phyloP scores from a whole-genome alignment of 2,329 filamentous ascomycete genomes.

The Macrophomina tecta region DNA sequence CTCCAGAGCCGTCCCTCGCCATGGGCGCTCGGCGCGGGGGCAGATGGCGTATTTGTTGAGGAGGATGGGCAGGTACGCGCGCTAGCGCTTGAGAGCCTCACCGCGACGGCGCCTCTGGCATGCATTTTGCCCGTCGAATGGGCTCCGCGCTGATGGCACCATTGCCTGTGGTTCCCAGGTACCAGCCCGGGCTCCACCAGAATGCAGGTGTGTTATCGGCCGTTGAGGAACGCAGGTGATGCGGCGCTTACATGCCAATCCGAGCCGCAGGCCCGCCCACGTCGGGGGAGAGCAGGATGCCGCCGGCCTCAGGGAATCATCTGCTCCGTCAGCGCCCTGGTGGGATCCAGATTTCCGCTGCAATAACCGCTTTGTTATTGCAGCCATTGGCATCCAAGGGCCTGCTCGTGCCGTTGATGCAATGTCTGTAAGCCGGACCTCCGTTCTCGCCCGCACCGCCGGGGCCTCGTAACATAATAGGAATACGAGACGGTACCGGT shows the following conservation, averaged over 20 bases:
- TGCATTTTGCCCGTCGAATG: constrained; percentile 9
- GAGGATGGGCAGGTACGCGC: constrained; percentile 19
- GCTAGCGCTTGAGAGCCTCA: constrained; percentile 15
- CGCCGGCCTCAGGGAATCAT: constrained; percentile 3
- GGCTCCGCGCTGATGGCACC: neutral
- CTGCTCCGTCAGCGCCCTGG: constrained; percentile 1
- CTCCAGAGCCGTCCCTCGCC: neutral
- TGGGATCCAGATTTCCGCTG: constrained; percentile 14
- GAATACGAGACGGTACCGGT: neutral
- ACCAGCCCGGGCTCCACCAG: constrained; percentile 10
- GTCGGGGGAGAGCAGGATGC: constrained; percentile 8
- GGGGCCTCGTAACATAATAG: neutral
- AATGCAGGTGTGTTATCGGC: constrained; percentile 23
- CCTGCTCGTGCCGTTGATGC: neutral
- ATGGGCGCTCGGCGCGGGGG: neutral
- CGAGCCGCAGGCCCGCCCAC: neutral
- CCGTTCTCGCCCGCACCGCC: neutral
- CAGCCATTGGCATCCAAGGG: neutral
- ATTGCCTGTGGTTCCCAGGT: constrained; percentile 10
- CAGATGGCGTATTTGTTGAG: constrained; percentile 4
- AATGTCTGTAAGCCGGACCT: constrained; percentile 12
- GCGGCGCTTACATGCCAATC: constrained; percentile 22
- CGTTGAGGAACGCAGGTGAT: constrained; percentile 23
- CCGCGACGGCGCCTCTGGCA: constrained; percentile 13
- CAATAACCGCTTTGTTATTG: constrained; percentile 1